A percentile compares a stretch with the other conserved stretches of the same genome.
Conservation (phyloP, 768 basidiomycete species). For the Lentinus brumalis region DNA sequence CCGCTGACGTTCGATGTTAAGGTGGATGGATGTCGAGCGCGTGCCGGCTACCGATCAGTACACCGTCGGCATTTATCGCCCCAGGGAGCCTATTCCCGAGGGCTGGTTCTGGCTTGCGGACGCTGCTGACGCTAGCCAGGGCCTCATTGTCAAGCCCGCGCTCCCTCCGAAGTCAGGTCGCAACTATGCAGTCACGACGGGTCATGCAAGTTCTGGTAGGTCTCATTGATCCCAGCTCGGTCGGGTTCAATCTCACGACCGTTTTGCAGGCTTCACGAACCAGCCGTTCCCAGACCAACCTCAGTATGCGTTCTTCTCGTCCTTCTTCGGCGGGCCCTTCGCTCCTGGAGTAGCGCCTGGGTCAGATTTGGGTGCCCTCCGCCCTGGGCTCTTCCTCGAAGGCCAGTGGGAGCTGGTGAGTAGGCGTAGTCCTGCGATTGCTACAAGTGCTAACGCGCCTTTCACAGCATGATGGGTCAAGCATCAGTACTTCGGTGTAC, state of each 20-base stretch:
- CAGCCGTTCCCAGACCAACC: too few relatives aligned
- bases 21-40: conserved; percentile 1
- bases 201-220: neutral
- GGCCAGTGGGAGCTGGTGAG: neutral
- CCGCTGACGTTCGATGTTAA: neutral
- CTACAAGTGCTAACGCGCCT: too few relatives aligned
- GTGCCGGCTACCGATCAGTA: neutral
- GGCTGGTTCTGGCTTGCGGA: conserved; percentile 1
- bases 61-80: neutral
- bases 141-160: conserved; percentile 1
- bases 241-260: too few relatives aligned
- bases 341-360: too few relatives aligned
- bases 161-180: neutral
- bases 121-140: neutral
- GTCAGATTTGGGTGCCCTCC: neutral
- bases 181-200: neutral
- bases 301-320: too few relatives aligned
- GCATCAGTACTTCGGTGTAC: neutral
- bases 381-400: neutral
- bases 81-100: neutral
- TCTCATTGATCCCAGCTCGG: neutral
- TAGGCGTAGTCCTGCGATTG: too few relatives aligned
- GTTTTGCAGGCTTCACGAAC: too few relatives aligned
- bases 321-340: too few relatives aligned
- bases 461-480: too few relatives aligned